These are phyloP conservation scores for Thermoascus crustaceus DNA, from an alignment of 2,329 filamentous ascomycete genomes.

Conservation along the genomic window DNA sequence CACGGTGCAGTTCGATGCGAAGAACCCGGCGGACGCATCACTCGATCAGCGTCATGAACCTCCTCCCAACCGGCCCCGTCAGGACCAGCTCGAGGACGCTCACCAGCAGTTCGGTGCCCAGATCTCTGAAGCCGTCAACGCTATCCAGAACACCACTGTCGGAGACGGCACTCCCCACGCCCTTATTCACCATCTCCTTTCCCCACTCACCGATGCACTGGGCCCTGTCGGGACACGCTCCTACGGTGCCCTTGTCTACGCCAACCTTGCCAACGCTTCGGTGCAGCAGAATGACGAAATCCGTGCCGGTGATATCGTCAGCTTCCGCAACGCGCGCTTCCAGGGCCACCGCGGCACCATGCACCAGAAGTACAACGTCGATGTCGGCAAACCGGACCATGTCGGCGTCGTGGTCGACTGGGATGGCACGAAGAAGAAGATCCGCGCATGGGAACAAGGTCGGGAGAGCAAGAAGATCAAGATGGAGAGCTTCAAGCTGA, in stretches of 20 bases:
- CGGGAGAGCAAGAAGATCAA: constrained; percentile 90
- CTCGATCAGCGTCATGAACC: constrained; percentile 81
- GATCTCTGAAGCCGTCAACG: constrained; percentile 61
- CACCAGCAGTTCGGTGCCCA: constrained; percentile 73
- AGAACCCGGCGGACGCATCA: constrained; percentile 62
- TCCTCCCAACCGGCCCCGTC: constrained; percentile 71
- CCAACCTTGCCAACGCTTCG: constrained; percentile 88
- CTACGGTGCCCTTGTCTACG: constrained; percentile 87
- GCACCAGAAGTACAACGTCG: constrained; percentile 85
- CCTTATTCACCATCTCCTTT: constrained; percentile 71
- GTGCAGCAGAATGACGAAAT: constrained; percentile 90
- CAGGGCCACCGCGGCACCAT: constrained; percentile 92
- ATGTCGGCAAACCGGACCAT: constrained; percentile 82
- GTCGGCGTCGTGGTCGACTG: constrained; percentile 89
- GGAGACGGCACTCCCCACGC: constrained; percentile 74
- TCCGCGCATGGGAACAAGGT: constrained; percentile 90
- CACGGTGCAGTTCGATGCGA: constrained; percentile 67
- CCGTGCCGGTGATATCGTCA: constrained; percentile 83
- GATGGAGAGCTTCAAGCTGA: constrained; percentile 86
- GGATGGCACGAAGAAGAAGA: constrained; percentile 98
- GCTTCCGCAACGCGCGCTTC: constrained; percentile 85
- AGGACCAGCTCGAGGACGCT: constrained; percentile 85
- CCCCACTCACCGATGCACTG: constrained; percentile 64
- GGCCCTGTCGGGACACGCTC: constrained; percentile 77
- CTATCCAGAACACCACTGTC: constrained; percentile 70